Conservation (phyloP, 148 eudicot species). For the Fagopyrum esculentum region DNA sequence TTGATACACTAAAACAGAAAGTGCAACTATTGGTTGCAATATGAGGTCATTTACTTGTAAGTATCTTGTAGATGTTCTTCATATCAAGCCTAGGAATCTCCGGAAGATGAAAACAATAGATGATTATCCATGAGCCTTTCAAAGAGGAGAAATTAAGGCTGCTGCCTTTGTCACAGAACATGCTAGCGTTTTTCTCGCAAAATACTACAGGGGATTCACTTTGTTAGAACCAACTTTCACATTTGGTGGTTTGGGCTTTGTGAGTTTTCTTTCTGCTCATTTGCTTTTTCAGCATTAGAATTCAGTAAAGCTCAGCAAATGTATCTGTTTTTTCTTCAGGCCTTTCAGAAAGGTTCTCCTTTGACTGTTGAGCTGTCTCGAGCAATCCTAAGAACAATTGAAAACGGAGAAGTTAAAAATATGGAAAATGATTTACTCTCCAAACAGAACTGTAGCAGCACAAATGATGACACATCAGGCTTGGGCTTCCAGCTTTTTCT, state of each 20-base stretch:
- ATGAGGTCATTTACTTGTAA: not conserved
- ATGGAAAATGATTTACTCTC: slow-evolving; percentile 1
- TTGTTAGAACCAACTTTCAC: slow-evolving; percentile 21
- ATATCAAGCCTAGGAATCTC: slow-evolving; percentile 20
- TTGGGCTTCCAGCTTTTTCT: slow-evolving; percentile 18
- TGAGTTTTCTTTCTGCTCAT: slow-evolving; percentile 2
- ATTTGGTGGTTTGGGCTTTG: slow-evolving; percentile 39
- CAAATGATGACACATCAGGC: not conserved
- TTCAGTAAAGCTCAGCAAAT: not conserved
- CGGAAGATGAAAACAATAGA: slow-evolving; percentile 11
- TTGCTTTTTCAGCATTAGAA: not conserved
- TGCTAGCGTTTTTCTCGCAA: slow-evolving; percentile 31
- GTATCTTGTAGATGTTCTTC: slow-evolving; percentile 23
- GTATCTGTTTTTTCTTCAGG: not conserved
- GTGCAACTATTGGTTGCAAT: not conserved
- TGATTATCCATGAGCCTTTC: slow-evolving; percentile 27
- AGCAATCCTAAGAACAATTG: slow-evolving; percentile 10
- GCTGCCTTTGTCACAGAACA: slow-evolving; percentile 33
- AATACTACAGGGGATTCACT: slow-evolving; percentile 28
- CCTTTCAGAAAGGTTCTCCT: slow-evolving; percentile 4
- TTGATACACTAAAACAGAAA: slow-evolving; percentile 19
- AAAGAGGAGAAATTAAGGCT: slow-evolving; percentile 30
- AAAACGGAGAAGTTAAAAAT: not conserved
- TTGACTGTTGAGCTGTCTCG: not conserved
- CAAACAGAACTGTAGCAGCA: not conserved